Percentiles rank a stretch among this genome's conserved stretches.
These are phyloP conservation scores for Helminthosporium solani DNA, from an alignment of 2,329 filamentous ascomycete species.

Conservation along the genomic window DNA sequence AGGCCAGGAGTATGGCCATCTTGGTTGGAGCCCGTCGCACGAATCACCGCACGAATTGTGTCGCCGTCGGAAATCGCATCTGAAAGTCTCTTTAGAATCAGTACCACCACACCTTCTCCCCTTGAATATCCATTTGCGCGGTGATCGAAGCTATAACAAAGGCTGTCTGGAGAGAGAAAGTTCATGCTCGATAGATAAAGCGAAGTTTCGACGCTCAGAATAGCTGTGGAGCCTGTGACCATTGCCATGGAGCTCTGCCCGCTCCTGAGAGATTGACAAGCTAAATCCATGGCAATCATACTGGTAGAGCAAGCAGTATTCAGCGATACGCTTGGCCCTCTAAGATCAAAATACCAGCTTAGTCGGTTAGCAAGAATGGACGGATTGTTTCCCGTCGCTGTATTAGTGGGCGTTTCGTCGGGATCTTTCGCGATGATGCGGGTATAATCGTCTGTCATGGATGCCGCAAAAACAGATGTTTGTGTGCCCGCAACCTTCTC, in stretches of 20 bases:
- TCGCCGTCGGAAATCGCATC: slow-evolving; percentile 22
- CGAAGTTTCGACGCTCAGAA: slow-evolving; percentile 16
- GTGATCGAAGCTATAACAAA: slow-evolving; percentile 45
- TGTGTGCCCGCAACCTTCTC: slow-evolving; percentile 16
- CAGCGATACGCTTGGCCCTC: slow-evolving; percentile 24
- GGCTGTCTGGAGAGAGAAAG: slow-evolving; percentile 36
- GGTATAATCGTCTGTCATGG: too few relatives aligned
- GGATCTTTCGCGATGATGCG: too few relatives aligned
- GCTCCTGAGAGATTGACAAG: slow-evolving; percentile 16
- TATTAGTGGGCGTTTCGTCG: too few relatives aligned
- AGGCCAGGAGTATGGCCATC: slow-evolving; percentile 22
- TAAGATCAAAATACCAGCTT: slow-evolving; percentile 29
- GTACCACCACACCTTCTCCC: slow-evolving; percentile 56
- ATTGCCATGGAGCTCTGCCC: slow-evolving; percentile 15
- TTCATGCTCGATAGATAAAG: slow-evolving; percentile 14
- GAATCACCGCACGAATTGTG: slow-evolving; percentile 30
- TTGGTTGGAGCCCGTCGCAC: slow-evolving; percentile 24
- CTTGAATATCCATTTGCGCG: slow-evolving; percentile 63
- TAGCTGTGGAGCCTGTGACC: slow-evolving; percentile 4
- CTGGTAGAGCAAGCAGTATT: slow-evolving; percentile 33
- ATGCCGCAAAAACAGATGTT: slow-evolving; percentile 19
- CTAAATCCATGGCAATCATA: slow-evolving; percentile 24
- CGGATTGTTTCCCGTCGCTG: slow-evolving; percentile 3
- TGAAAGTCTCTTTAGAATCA: slow-evolving; percentile 27
- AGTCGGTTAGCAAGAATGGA: slow-evolving; percentile 17